These are phyloP conservation scores for Metarhizium anisopliae DNA, from an alignment of 2,329 filamentous ascomycete species.

Conservation along the genomic window DNA sequence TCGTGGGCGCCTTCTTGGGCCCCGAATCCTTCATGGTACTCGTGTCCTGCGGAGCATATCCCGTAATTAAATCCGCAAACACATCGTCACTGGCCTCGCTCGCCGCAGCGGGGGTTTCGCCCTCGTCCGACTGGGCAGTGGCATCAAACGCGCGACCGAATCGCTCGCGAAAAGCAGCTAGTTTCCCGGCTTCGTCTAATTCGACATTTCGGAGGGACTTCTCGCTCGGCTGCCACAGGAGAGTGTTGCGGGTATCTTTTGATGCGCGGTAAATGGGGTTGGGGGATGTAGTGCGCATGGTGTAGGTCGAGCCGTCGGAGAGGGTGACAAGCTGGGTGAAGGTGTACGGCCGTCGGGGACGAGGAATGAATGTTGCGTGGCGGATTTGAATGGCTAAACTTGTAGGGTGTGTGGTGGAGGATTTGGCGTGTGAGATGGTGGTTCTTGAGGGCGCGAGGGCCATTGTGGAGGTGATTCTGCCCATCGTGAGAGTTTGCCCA, in stretches of 20 bases:
- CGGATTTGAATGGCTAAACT: slow-evolving; percentile 49
- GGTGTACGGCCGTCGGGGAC: slow-evolving; percentile 86
- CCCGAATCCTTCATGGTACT: slow-evolving; percentile 24
- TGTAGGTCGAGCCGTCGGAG: slow-evolving; percentile 80
- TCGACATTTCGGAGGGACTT: slow-evolving; percentile 79
- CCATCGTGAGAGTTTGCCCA: slow-evolving; percentile 15
- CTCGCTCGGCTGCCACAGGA: slow-evolving; percentile 83
- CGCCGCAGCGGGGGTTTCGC: slow-evolving; percentile 20
- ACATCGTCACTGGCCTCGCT: slow-evolving; percentile 14
- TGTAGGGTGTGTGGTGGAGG: slow-evolving; percentile 10
- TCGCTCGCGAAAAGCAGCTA: slow-evolving; percentile 75
- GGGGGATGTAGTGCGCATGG: slow-evolving; percentile 69
- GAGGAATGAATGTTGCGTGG: slow-evolving; percentile 74
- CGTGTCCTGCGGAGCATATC: slow-evolving; percentile 35
- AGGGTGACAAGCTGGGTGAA: slow-evolving; percentile 96
- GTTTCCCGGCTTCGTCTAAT: slow-evolving; percentile 84
- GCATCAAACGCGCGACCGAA: slow-evolving; percentile 83
- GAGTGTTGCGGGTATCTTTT: slow-evolving; percentile 84
- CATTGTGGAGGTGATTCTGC: slow-evolving; percentile 17
- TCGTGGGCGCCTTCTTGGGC: slow-evolving; percentile 34
- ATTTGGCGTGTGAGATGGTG: slow-evolving; percentile 3
- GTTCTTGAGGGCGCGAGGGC: slow-evolving; percentile 20
- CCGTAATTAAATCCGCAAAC: slow-evolving; percentile 43
- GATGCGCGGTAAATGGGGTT: slow-evolving; percentile 45
- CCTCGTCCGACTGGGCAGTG: slow-evolving; percentile 21